Base-by-base conservation (phyloP, 2,329 filamentous ascomycete species). In the Venturia oleaginea region DNA sequence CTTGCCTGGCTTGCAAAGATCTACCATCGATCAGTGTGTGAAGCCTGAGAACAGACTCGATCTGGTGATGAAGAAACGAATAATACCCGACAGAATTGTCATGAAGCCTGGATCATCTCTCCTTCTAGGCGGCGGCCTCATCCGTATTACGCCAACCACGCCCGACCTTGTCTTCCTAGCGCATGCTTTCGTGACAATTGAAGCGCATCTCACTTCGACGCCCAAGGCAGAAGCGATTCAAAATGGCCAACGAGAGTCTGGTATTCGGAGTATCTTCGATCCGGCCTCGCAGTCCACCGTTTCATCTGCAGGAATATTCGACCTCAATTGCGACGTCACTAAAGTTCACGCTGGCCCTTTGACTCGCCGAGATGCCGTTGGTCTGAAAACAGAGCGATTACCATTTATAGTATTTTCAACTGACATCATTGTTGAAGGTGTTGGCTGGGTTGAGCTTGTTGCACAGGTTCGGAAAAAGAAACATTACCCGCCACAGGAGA, bases 361-460 rank as follows among this genome's bases (percentile, higher is more conserved):
- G 48, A 90, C 88, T 3, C 79, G 81, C 38, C 84, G 81, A 65
- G 80, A 83, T 61, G 89, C 84, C 1, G 82, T 82, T 55, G 86
- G 82, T 46, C 78, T 87, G 57, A 85, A 84, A 64, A 82, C 88
- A 0, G 86, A 90, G 1, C 78, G 81, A 19, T 78, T 97, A 4
- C 91, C 92, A 0, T 99, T 92, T 75, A 83, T 84, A 17, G 86
- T 97, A 2, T 81, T 94, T 66, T 86, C 88, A 10, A 83, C 88
- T 0, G 95, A 99, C 72, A 86, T 99, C 30, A 78, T 99, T 17
- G 86, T 99, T 61, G 93, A 97, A 74, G 92, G 94, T 1, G 88
- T 92, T 32, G 94, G 94, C 8, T 99, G 95, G 90, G 83, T 99
- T 2, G 94, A 99, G 76, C 75, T 99, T 48, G 87, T 86, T 0